Percentiles rank a stretch among this genome's conserved stretches.
Conservation (phyloP, 2,329 filamentous ascomycete genomes). For the Chaetothyriales sp. region DNA sequence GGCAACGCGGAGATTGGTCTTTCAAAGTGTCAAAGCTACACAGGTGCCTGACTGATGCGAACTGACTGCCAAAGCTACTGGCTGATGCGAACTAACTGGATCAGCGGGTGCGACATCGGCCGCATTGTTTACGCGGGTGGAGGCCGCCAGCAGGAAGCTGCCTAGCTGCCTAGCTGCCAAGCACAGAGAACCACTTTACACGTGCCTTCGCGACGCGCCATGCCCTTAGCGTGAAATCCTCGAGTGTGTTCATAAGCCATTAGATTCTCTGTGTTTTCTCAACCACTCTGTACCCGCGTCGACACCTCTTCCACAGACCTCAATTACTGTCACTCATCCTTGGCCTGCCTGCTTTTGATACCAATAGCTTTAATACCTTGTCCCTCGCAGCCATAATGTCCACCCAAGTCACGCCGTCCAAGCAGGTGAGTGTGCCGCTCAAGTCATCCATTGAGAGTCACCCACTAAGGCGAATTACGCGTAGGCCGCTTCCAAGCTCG, state of each 20-base stretch:
- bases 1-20: too few species aligned
- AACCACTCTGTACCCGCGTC: neutral
- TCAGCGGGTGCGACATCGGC: too few species aligned
- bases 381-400: conserved; percentile 46
- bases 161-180: neutral
- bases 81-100: too few species aligned
- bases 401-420: conserved; percentile 59
- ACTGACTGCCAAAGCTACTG: too few species aligned
- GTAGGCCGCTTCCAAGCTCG: conserved; percentile 74
- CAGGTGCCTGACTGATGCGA: too few species aligned
- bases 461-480: conserved; percentile 27
- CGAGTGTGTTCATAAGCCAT: neutral
- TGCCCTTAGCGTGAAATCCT: neutral
- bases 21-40: too few species aligned
- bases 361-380: neutral
- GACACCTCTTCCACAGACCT: neutral
- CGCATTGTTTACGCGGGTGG: too few species aligned
- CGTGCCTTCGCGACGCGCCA: neutral
- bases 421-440: conserved; percentile 47
- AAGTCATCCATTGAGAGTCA: conserved; percentile 23
- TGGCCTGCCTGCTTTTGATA: neutral
- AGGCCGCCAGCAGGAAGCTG: too few species aligned
- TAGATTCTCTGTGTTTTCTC: neutral
- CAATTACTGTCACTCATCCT: neutral
- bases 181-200: neutral